Evolutionary conservation across 1,284 basidiomycete genomes (phyloP).

Genomic region (Coniferiporia weirii): DNA sequence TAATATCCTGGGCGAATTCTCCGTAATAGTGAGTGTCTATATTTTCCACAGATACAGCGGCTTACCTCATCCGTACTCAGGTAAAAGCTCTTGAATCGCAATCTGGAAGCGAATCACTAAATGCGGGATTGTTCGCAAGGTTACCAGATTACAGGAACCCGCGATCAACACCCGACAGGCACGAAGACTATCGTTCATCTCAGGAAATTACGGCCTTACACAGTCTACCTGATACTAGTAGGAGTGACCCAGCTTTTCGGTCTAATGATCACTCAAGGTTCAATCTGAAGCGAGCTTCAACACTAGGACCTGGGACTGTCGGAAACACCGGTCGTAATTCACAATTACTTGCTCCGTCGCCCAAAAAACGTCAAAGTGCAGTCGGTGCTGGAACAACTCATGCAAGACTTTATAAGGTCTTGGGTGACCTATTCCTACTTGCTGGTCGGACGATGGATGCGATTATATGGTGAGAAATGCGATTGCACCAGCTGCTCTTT

Average conservation of each 20-base stretch:
- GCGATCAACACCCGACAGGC: conserved; percentile 2
- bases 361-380: conserved; percentile 55
- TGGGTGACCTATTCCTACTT: conserved; percentile 85
- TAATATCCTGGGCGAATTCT: conserved; percentile 77
- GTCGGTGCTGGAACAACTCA: conserved; percentile 61
- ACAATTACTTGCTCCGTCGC: conserved; percentile 37
- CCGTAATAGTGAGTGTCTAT: conserved; percentile 54
- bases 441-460: conserved; percentile 81
- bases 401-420: conserved; percentile 77
- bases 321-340: conserved; percentile 41
- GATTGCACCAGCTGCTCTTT: conserved; percentile 5
- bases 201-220: conserved; percentile 1
- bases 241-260: conserved; percentile 2
- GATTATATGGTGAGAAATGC: conserved; percentile 55
- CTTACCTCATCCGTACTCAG: conserved; percentile 20
- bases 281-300: conserved; percentile 47
- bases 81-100: conserved; percentile 33
- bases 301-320: conserved; percentile 34
- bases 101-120: conserved; percentile 31
- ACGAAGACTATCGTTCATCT: conserved; percentile 1
- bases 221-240: conserved; percentile 5
- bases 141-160: conserved; percentile 11
- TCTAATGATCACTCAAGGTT: conserved; percentile 22
- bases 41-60: conserved; percentile 7
- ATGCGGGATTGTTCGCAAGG: conserved; percentile 30